phyloP scores from a whole-genome alignment of 2,329 filamentous ascomycete species.

The Hymenoscyphus infarciens region DNA sequence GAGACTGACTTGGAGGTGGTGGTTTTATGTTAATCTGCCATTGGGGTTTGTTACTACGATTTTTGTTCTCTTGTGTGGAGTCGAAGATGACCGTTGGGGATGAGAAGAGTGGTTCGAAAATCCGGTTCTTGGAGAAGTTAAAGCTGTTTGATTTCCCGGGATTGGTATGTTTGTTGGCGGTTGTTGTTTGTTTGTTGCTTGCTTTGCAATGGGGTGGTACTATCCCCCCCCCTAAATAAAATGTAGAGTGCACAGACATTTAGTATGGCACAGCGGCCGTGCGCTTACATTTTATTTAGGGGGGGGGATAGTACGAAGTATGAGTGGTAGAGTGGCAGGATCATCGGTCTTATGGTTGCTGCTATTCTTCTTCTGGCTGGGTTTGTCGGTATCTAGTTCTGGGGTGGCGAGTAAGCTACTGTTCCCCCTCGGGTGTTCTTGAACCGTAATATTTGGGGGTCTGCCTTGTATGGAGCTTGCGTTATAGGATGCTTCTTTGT shows the following conservation, averaged over 20 bases:
- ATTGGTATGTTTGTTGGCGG: constrained; percentile 40
- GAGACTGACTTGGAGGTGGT: constrained; percentile 33
- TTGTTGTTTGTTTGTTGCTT: constrained; percentile 38
- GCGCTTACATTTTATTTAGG: no score
- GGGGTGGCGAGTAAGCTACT: background rate
- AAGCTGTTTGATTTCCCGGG: constrained; percentile 41
- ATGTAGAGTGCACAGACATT: no score
- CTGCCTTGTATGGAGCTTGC: background rate
- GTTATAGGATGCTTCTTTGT: constrained; percentile 31
- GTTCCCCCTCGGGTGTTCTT: background rate
- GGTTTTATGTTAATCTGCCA: constrained; percentile 41
- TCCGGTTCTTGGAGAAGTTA: background rate
- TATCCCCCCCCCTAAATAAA: no score
- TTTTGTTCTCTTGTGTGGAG: no score
- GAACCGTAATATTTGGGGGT: background rate
- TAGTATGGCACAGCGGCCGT: no score
- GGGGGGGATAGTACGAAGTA: constrained; percentile 39
- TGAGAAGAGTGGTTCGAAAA: background rate
- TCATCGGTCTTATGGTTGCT: constrained; percentile 1
- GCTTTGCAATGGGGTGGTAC: constrained; percentile 46
- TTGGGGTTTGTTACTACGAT: constrained; percentile 23
- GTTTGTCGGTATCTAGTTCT: constrained; percentile 1
- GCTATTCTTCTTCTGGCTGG: background rate
- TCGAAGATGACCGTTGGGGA: background rate
- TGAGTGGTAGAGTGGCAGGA: constrained; percentile 1